phyloP scores from a whole-genome alignment of 2,329 filamentous ascomycete genomes.

The Sporothrix brasiliensis region DNA sequence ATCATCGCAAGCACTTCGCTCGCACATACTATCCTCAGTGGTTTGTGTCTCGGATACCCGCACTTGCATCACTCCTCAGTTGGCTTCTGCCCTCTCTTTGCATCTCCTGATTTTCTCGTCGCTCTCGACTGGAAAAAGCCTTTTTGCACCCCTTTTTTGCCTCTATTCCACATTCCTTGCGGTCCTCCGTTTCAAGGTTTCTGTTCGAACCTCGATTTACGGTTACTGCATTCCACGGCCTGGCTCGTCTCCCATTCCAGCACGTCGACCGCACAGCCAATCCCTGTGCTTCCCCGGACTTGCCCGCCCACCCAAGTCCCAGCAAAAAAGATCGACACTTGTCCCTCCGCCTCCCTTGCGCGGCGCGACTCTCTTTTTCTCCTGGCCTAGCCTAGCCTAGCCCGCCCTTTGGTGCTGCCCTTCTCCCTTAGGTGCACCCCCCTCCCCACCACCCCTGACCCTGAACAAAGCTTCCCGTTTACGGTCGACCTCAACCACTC shows the following conservation, averaged over 20 bases:
- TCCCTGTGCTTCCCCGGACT: slow-evolving; percentile 30
- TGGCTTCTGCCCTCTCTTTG: neutral
- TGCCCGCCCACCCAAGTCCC: slow-evolving; percentile 21
- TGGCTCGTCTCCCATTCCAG: slow-evolving; percentile 18
- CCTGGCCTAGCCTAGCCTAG: slow-evolving; percentile 3
- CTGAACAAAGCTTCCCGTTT: slow-evolving; percentile 24
- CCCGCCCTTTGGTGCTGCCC: slow-evolving; percentile 11
- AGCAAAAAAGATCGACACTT: slow-evolving; percentile 26
- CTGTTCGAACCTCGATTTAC: slow-evolving; percentile 1
- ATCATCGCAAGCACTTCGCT: slow-evolving; percentile 2
- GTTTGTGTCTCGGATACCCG: slow-evolving; percentile 27
- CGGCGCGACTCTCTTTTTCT: neutral
- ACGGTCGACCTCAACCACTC: slow-evolving; percentile 36
- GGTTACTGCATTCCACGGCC: slow-evolving; percentile 30
- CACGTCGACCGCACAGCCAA: neutral
- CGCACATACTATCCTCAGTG: slow-evolving; percentile 23
- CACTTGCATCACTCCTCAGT: slow-evolving; percentile 20
- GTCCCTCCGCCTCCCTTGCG: slow-evolving; percentile 31
- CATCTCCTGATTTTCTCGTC: neutral
- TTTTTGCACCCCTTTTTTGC: neutral
- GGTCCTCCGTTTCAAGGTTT: neutral
- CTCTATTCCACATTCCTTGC: slow-evolving; percentile 14
- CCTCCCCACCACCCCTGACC: slow-evolving; percentile 24
- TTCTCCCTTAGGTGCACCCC: slow-evolving; percentile 25
- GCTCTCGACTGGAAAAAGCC: neutral